Base-by-base conservation (phyloP, 228 moss, liverwort and hornwort genomes). In the Sphagnum magellanicum region DNA sequence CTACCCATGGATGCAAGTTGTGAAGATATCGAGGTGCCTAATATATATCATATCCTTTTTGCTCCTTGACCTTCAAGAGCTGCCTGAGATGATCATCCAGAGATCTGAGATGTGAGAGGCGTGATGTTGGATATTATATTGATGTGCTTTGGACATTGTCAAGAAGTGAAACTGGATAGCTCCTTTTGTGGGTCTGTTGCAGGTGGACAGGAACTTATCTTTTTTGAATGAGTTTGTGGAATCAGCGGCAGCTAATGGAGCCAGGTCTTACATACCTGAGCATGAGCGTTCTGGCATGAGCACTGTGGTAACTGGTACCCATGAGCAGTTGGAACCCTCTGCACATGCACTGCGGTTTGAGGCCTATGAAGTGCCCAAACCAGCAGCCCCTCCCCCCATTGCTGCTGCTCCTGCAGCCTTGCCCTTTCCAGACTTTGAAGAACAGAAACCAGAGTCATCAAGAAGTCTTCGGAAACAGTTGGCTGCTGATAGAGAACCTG, bases 1-100 rank as follows among this genome's bases (percentile, higher is more conserved):
- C 75, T 98, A 72, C 90, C 92, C 49, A 62, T 84, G 67, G 94
- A 98, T 76, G 94, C 89, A 65, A 92, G 98, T 72, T 90, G 92
- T 68, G 93, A 93, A 77, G 97, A 97, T 65, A 81, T 93, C 50
- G 93, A 91, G 91, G 94, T 88, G 72, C 8, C 5, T 6, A 17
- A 16, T 16, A 68, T 52, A 16, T 53, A 51, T 51, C 4, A 68
- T 66, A 15, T 3, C 15, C 2, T 59, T 11, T 59, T 59, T 59
- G 11, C 15, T 11, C 3, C 59, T 59, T 11, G 59, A 11, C 15
- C 59, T 59, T 59, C 59, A 59, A 59, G 11, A 11, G 12, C 59
- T 11, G 11, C 59, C 15, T 59, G 11, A 11, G 12, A 11, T 59
- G 59, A 11, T 15, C 15, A 15, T 59, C 15, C 15, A 11, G 15